Base-by-base conservation (phyloP, 129 eudicot species). In the Centaurea solstitialis region DNA sequence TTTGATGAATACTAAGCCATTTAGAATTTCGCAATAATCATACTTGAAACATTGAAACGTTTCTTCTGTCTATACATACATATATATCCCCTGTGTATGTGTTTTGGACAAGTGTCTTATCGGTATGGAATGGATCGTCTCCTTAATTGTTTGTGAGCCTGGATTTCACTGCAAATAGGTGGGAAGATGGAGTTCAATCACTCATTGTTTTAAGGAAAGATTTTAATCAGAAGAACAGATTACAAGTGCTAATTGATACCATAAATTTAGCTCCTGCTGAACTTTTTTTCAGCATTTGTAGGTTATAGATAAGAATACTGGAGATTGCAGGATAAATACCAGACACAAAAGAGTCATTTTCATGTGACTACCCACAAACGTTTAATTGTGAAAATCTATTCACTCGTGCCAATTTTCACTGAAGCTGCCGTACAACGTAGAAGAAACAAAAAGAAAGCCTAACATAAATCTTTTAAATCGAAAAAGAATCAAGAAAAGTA, bases 171-270 rank as follows among this genome's bases (percentile, higher is more conserved):
- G 80, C 73, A 77, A 40, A 65, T 65, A 77, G n/a, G 65, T 77
- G 73, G 79, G 73, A 65, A 77, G 72, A 76, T 37, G 72, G 80
- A 62, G 80, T 62, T 76, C 57, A 76, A 23, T 77, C 72, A 76
- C 72, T 76, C 80, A 12, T 38, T 7, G 71, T 37, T 76, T 76
- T 21, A 37, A 12, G 62, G 21, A 15, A 17, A 7, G 5, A 47
- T 24, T 45, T 74, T 74, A 41, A 74, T 74, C 1, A 53, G 17
- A 28, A 74, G 26, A 50, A 65, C 6, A 62, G 17, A 61, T 62
- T 38, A 77, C 24, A 15, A 77, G 15, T 6, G 22, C 61, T 65
- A 64, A 3, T 20, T 17, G n/a, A 28, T 53, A 18, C 28, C 45
- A 62, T 37, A 11, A 61, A 76, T 61, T 21, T 26, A 12, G 10